phyloP scores from a whole-genome alignment of 139 green algal species.

The Chlamydomonas sphaeroides region DNA sequence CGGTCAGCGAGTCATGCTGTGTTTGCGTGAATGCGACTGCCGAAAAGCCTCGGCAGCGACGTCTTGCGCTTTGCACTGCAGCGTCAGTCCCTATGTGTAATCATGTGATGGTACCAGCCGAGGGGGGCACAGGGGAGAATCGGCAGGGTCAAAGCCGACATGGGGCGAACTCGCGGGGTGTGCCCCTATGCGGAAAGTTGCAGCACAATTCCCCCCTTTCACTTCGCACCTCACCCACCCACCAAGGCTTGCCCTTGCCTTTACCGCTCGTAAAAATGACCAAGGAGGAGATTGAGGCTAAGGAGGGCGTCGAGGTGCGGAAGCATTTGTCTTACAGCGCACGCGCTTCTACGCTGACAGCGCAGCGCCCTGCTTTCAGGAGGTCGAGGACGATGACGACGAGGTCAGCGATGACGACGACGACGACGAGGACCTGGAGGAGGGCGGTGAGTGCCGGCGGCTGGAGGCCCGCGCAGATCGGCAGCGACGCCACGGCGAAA shows the following conservation, averaged over 20 bases:
- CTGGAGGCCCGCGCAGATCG: conserved; percentile 19
- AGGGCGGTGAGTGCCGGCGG: conserved; percentile 32
- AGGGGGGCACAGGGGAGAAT: too few relatives aligned
- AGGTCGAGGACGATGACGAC: conserved; percentile 66
- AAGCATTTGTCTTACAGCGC: too few relatives aligned
- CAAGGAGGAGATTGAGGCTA: conserved; percentile 59
- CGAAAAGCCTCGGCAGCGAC: too few relatives aligned
- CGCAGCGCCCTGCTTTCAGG: conserved; percentile 20
- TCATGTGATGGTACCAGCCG: not conserved
- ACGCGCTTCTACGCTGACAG: too few relatives aligned
- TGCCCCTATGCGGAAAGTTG: too few relatives aligned
- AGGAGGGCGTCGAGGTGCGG: conserved; percentile 59
- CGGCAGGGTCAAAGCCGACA: too few relatives aligned
- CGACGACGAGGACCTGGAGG: conserved; percentile 63
- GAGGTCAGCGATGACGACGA: conserved; percentile 67
- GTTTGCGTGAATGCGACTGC: too few relatives aligned
- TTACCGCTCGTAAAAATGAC: conserved; percentile 30
- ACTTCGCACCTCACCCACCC: not conserved
- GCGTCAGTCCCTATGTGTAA: not conserved
- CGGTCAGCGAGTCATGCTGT: too few relatives aligned
- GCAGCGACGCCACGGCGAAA: too few relatives aligned
- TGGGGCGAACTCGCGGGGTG: too few relatives aligned
- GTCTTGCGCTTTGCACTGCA: too few relatives aligned
- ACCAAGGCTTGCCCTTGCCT: not conserved
- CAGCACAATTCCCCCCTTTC: too few relatives aligned